phyloP scores from a whole-genome alignment of 83 land plant species.

The Larix sibirica region DNA sequence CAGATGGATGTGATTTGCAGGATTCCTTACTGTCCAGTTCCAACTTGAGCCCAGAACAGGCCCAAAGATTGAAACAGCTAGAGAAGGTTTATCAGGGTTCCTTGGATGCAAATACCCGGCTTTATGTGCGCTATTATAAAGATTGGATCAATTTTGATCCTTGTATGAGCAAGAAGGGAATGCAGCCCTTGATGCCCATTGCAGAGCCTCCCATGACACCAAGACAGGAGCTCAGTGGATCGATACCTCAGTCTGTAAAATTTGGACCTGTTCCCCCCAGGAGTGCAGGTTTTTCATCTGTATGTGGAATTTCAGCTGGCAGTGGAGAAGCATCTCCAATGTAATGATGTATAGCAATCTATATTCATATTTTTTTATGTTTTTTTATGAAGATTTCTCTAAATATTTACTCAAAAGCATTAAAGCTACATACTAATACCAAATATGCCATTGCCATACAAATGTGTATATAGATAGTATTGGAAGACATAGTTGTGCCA shows the following conservation, averaged over 20 bases:
- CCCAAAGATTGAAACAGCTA: constrained; percentile 39
- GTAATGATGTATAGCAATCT: not conserved
- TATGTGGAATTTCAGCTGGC: constrained; percentile 6
- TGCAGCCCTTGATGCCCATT: constrained; percentile 51
- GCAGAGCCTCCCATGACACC: constrained; percentile 79
- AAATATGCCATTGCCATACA: too few relatives aligned
- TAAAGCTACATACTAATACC: too few relatives aligned
- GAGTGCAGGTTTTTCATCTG: constrained; percentile 50
- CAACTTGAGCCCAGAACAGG: constrained; percentile 50
- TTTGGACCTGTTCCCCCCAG: constrained; percentile 53
- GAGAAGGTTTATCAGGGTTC: constrained; percentile 65
- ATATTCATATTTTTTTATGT: too few relatives aligned
- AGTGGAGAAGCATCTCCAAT: constrained; percentile 12
- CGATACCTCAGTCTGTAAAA: constrained; percentile 53
- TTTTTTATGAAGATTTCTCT: too few relatives aligned
- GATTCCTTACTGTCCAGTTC: constrained; percentile 31
- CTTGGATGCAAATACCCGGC: constrained; percentile 53
- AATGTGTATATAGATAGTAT: too few relatives aligned
- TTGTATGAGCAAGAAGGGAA: constrained; percentile 30
- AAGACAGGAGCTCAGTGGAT: constrained; percentile 43
- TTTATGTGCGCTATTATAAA: constrained; percentile 55
- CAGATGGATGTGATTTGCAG: constrained; percentile 44
- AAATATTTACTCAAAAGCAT: too few relatives aligned
- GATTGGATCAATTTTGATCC: constrained; percentile 44
- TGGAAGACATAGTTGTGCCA: too few relatives aligned